Conservation (phyloP, 2,329 filamentous ascomycete genomes). For the Rutstroemia sp. region DNA sequence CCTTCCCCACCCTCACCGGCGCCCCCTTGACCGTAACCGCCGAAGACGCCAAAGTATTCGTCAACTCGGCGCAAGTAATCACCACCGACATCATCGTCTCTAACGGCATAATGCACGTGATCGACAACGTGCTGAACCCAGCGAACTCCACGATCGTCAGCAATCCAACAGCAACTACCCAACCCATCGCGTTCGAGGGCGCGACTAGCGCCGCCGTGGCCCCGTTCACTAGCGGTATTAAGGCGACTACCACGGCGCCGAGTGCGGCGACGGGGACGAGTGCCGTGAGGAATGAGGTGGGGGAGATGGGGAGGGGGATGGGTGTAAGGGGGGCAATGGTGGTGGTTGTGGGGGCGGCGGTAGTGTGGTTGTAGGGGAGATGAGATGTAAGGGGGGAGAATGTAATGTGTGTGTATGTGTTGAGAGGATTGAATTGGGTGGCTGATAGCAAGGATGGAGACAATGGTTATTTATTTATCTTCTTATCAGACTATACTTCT, state of each 20-base stretch:
- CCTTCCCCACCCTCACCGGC: slow-evolving; percentile 24
- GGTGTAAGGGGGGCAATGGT: slow-evolving; percentile 20
- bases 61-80: slow-evolving; percentile 34
- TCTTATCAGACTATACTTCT: too few relatives aligned
- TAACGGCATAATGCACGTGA: slow-evolving; percentile 32
- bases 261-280: slow-evolving; percentile 18
- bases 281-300: not conserved
- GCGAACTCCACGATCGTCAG: slow-evolving; percentile 31
- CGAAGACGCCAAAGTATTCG: slow-evolving; percentile 30
- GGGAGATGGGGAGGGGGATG: not conserved
- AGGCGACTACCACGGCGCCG: slow-evolving; percentile 34
- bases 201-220: slow-evolving; percentile 18
- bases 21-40: slow-evolving; percentile 28
- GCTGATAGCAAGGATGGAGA: too few relatives aligned
- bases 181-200: slow-evolving; percentile 30
- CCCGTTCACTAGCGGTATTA: slow-evolving; percentile 35
- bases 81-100: slow-evolving; percentile 30
- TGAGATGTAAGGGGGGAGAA: too few relatives aligned
- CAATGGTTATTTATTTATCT: too few relatives aligned
- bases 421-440: too few relatives aligned
- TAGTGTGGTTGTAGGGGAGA: not conserved
- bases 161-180: slow-evolving; percentile 31
- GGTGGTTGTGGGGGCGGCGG: slow-evolving; percentile 26
- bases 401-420: not conserved
- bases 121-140: slow-evolving; percentile 40